Evolutionary conservation across 176 grass and related monocot genomes (phyloP), one percentile per base, ranked within the genome.

Genomic region (Ampelocalamus luodianensis): DNA sequence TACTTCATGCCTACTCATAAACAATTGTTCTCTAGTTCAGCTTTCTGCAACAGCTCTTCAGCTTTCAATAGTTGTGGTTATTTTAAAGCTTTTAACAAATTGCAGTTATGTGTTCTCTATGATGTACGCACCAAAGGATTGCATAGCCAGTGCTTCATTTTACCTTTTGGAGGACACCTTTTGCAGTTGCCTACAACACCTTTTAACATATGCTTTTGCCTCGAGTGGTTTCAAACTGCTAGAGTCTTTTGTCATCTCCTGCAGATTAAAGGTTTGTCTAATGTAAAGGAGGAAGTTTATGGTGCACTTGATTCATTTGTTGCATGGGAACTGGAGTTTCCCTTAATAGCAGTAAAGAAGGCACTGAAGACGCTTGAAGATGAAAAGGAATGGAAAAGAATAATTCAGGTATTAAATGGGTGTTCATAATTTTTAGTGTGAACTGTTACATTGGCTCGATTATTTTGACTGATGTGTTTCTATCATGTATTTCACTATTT

Each of bases 251-350:
- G 8, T 81, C 38, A 18, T 68, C 29, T 76, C n/a, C 10, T 71
- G 65, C 74, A 99, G 93, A 87, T 99, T 76, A 99, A 92, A 91
- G 91, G 68, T 22, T 79, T 95, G 58, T 99, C 96, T 82, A 99
- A 96, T 82, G 96, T 99, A 29, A 99, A 96, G 83, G 96, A 99
- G 73, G 93, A 96, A 68, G 89, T 99, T 62, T 99, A 94, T 84
- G 96, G 96, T 69, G 86, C 93, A 68, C 93, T 99, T 82, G 96
- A 99, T 89, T 96, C 96, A 51, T 94, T 96, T 83, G 79, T 99
- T 90, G 96, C 96, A 51, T 99, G 96, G 96, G 96, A 99, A 71
- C 74, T 99, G 42, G 96, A 99, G 69, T 99, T 99, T 89, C 96
- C 96, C 83, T 79, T 99, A 73, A 90, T 99, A 85, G 90, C 87